These are phyloP conservation scores for Cucurbita moschata DNA, from an alignment of 306 rosid species.

Conservation along the genomic window DNA sequence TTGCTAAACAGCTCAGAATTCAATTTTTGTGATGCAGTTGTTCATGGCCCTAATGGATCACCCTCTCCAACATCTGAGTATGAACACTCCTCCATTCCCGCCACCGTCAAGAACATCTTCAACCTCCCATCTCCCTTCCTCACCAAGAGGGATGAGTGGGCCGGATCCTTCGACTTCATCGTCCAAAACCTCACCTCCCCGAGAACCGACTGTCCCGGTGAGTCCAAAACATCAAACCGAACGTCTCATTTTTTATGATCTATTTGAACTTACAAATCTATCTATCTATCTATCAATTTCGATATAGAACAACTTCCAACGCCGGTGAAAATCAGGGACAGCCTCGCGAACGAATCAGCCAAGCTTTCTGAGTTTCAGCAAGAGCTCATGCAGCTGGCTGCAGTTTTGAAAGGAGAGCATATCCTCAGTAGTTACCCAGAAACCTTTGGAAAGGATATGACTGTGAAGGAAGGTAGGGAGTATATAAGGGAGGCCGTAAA, in stretches of 20 bases:
- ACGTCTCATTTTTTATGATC: neutral
- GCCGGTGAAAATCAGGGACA: slow-evolving; percentile 33
- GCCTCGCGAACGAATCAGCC: slow-evolving; percentile 41
- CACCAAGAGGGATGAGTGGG: slow-evolving; percentile 79
- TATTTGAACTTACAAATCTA: neutral
- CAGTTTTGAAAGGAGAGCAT: slow-evolving; percentile 66
- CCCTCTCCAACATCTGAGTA: slow-evolving; percentile 64
- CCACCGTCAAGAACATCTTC: slow-evolving; percentile 73
- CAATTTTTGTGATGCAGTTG: slow-evolving; percentile 56
- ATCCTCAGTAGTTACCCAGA: slow-evolving; percentile 50
- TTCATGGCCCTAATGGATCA: slow-evolving; percentile 73
- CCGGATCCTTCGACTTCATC: slow-evolving; percentile 67
- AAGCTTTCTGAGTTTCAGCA: slow-evolving; percentile 65
- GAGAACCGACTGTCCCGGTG: slow-evolving; percentile 87
- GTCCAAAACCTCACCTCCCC: slow-evolving; percentile 44
- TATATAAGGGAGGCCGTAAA: slow-evolving; percentile 53
- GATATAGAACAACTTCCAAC: slow-evolving; percentile 53
- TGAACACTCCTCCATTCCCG: slow-evolving; percentile 79
- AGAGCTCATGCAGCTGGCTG: slow-evolving; percentile 64
- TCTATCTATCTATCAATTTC: neutral
- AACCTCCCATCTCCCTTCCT: slow-evolving; percentile 58
- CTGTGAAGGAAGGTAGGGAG: slow-evolving; percentile 57
- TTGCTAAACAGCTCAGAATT: no score
- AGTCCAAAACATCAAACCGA: neutral
- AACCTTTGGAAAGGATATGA: slow-evolving; percentile 45